Base-by-base conservation (phyloP, 306 rosid species). In the Biancaea sappan region DNA sequence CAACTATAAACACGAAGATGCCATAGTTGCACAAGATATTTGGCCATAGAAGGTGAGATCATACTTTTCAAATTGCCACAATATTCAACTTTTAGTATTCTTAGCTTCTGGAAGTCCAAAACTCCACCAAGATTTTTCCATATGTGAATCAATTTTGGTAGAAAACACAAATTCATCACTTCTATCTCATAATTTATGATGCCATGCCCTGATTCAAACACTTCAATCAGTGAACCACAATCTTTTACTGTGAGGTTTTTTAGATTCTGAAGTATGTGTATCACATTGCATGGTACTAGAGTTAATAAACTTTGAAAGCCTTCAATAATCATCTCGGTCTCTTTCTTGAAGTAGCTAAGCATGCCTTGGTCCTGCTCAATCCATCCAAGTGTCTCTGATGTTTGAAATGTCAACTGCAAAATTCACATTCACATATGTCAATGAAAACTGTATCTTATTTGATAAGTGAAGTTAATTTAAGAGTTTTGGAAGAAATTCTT, bases 201-300 rank as follows among this genome's bases (percentile, higher is more conserved):
- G 46, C n/a, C 22, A n/a, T 12, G 40, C 77, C 10, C 43, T 12
- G 69, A 59, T 21, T 73, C 69, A 73, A 73, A 73, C 69, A 59
- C 47, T 41, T 73, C 69, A 28, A 73, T 34, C 47, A 73, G 16
- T 12, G 69, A 73, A 46, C 24, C 24, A 59, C 69, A 72, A 47
- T 59, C 38, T 72, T 58, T 72, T 18, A 72, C 19, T 18, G 77
- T 59, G 77, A 72, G 77, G 51, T 72, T 37, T 57, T 72, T 72
- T 4, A 72, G 69, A 19, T 72, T 28, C 35, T 72, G 69, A 59
- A 72, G 59, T 15, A 59, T 44, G 68, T 72, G 47, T 19, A 58
- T 72, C 44, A 59, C 46, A 43, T 72, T 59, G 40, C 58, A 72
- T 22, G 77, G 77, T 34, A 72, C 77, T 43, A 72, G 68, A 18